Evolutionary conservation across 495 filamentous ascomycete species (phyloP), one percentile per base, ranked within the genome.

Genomic region (Trichoderma reesei): DNA sequence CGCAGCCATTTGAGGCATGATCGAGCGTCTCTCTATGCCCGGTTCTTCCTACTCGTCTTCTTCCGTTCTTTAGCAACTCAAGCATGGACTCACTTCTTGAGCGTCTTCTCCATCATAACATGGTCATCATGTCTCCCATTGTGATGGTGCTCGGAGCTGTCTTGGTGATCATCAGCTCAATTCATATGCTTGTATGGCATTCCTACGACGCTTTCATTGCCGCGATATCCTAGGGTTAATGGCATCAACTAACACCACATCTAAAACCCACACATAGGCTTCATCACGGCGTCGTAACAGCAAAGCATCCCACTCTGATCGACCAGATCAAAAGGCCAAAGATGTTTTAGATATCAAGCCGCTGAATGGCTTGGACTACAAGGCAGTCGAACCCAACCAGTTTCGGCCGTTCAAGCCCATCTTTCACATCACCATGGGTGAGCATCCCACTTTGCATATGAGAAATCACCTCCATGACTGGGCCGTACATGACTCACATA

Each of bases 361-460:
- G 6, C 73, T 90, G 0, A 59, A 72, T 0, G 71, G 76, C 56
- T 90, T 91, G 68, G 72, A 89, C 67, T 89, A 84, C 80, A 66
- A 77, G 59, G 73, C 74, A 0, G 83, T 79, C n/a, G 75, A 82
- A 42, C 89, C 88, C 0, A 63, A 82, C 3, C 79, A 86, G 60
- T 77, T 88, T 11, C 78, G 88, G 9, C 86, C 86, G 1, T 91
- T 90, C 72, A 89, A 86, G 68, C 81, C 86, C 13, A 88, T 79
- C 48, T 90, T 88, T 68, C 80, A 90, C 66, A 76, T 90, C 63
- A 88, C 87, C 1, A 90, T 92, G 88, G 86, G 88, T 87, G 73
- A 42, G 73, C 67, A 13, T 46, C 3, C 20, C 4, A 6, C 18
- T 6, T 48, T 18, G 9, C 37, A 38, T 41, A 39, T 31, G 20